These are phyloP conservation scores for Talaromyces sp. DNA, from an alignment of 2,329 filamentous ascomycete species.

Conservation along the genomic window DNA sequence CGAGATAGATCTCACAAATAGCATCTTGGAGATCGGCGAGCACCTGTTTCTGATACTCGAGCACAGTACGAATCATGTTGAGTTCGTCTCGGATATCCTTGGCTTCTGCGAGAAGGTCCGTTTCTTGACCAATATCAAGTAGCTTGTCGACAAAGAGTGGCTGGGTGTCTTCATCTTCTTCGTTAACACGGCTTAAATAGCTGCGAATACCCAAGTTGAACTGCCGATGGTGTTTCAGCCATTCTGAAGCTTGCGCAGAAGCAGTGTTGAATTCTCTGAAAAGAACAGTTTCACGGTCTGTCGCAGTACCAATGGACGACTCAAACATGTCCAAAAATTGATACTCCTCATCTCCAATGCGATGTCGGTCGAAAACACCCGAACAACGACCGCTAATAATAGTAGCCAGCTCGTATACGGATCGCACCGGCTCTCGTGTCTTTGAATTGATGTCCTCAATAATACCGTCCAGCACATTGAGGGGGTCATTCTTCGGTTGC, in stretches of 20 bases:
- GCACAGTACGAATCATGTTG: slow-evolving; percentile 49
- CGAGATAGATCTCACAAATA: slow-evolving; percentile 29
- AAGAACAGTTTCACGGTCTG: slow-evolving; percentile 51
- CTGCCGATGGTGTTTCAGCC: slow-evolving; percentile 47
- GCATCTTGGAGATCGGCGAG: slow-evolving; percentile 29
- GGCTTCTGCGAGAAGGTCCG: slow-evolving; percentile 55
- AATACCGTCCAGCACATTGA: slow-evolving; percentile 56
- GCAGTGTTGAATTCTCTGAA: slow-evolving; percentile 56
- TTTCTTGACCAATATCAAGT: slow-evolving; percentile 54
- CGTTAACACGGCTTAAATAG: background rate
- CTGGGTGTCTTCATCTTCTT: slow-evolving; percentile 23
- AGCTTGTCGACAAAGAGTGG: slow-evolving; percentile 42
- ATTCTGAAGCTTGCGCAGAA: slow-evolving; percentile 50
- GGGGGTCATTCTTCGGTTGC: slow-evolving; percentile 55
- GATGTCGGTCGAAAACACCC: slow-evolving; percentile 56
- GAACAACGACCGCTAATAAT: slow-evolving; percentile 56
- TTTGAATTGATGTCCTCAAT: slow-evolving; percentile 63
- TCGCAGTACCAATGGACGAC: slow-evolving; percentile 51
- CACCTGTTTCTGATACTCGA: slow-evolving; percentile 33
- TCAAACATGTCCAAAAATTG: slow-evolving; percentile 66
- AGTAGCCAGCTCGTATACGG: slow-evolving; percentile 58
- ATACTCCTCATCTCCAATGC: slow-evolving; percentile 53
- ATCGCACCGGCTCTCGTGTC: slow-evolving; percentile 53
- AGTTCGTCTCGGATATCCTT: slow-evolving; percentile 65
- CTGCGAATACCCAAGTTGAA: slow-evolving; percentile 13